Conservation (phyloP, 148 eudicot genomes). For the Gaultheria prostrata region DNA sequence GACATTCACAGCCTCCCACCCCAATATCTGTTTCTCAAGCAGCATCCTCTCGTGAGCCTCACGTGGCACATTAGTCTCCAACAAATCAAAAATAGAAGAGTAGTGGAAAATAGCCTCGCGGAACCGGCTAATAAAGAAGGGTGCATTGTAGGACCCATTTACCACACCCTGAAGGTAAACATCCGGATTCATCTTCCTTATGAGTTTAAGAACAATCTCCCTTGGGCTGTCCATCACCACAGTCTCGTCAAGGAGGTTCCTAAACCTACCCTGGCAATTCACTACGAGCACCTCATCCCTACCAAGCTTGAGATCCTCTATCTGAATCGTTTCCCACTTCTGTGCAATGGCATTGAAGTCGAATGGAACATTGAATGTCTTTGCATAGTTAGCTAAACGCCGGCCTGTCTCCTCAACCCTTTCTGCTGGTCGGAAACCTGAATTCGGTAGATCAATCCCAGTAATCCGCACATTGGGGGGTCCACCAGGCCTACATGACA, state of each 20-base stretch:
- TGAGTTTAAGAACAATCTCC: conserved; percentile 47
- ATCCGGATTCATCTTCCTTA: conserved; percentile 32
- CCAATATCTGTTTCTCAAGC: conserved; percentile 61
- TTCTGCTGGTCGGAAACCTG: conserved; percentile 75
- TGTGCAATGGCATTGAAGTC: conserved; percentile 73
- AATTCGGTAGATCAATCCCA: conserved; percentile 71
- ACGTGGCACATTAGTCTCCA: conserved; percentile 61
- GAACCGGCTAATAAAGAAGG: conserved; percentile 68
- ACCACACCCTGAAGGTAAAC: conserved; percentile 58
- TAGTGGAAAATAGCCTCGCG: conserved; percentile 75
- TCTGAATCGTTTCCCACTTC: conserved; percentile 68
- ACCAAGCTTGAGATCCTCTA: conserved; percentile 65
- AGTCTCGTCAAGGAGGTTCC: conserved; percentile 66
- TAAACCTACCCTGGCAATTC: conserved; percentile 51
- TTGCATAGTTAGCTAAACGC: conserved; percentile 64
- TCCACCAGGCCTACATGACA: conserved; percentile 69
- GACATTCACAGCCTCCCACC: conserved; percentile 69
- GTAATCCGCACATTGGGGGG: conserved; percentile 78
- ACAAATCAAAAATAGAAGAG: conserved; percentile 76
- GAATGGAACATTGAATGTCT: conserved; percentile 61
- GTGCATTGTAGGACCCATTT: conserved; percentile 67
- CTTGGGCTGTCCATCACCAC: conserved; percentile 68
- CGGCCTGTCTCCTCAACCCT: conserved; percentile 68
- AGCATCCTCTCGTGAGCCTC: conserved; percentile 59
- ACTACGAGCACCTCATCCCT: conserved; percentile 67